phyloP scores from a whole-genome alignment of 2,329 filamentous ascomycete species.

The Epichloe glyceriae region DNA sequence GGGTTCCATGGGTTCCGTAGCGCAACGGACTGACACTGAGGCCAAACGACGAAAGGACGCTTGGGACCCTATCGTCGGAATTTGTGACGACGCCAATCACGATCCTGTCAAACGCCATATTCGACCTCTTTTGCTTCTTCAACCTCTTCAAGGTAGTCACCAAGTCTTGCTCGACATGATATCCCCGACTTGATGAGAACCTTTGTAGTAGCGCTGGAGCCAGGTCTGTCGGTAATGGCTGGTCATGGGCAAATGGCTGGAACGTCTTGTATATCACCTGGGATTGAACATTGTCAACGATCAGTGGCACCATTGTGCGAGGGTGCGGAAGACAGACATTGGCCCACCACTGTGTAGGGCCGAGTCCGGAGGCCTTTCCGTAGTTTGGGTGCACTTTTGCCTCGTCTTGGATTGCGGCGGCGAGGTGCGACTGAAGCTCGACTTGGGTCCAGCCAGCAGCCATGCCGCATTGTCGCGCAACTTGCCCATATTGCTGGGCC shows the following conservation, averaged over 20 bases:
- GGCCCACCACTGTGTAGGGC: conserved; percentile 44
- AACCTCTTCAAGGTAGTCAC: conserved; percentile 30
- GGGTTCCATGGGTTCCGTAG: conserved; percentile 11
- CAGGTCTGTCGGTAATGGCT: conserved; percentile 30
- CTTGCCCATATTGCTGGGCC: conserved; percentile 37
- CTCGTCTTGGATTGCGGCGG: conserved; percentile 33
- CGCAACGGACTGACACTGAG: conserved; percentile 30
- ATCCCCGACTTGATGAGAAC: conserved; percentile 41
- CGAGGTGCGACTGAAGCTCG: conserved; percentile 23
- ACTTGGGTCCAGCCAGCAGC: conserved; percentile 24
- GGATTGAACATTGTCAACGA: not conserved
- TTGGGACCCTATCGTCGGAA: conserved; percentile 46
- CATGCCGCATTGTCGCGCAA: conserved; percentile 38
- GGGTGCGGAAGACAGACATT: conserved; percentile 29
- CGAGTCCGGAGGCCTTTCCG: conserved; percentile 37
- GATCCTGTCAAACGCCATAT: conserved; percentile 20
- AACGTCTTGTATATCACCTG: conserved; percentile 45
- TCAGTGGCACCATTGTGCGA: not conserved
- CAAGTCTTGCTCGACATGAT: conserved; percentile 34
- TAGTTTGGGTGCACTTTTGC: conserved; percentile 42
- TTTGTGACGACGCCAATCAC: conserved; percentile 49
- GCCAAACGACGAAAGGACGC: conserved; percentile 39
- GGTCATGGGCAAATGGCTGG: conserved; percentile 21
- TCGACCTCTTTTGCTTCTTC: conserved; percentile 14
- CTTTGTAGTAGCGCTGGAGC: conserved; percentile 34